Evolutionary conservation across 345 rosid genomes (phyloP).

Genomic region (Erucastrum elatum): DNA sequence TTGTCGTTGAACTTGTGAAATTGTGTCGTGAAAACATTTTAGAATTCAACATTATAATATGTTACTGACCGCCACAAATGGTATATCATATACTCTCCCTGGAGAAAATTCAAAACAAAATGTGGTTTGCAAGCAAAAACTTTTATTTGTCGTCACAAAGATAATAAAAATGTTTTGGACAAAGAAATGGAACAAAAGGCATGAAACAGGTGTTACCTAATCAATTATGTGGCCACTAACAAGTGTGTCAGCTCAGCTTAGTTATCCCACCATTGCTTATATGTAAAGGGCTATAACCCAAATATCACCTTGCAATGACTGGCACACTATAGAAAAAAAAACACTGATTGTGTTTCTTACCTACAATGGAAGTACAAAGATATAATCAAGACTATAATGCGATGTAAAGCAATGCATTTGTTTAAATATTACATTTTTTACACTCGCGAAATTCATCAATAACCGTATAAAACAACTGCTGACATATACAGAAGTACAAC

Average conservation of each 20-base stretch:
- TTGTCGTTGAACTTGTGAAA: not conserved
- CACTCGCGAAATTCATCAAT: not conserved
- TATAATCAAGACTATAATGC: constrained; percentile 16
- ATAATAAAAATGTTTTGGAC: not conserved
- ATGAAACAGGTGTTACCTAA: constrained; percentile 19
- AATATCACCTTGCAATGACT: constrained; percentile 14
- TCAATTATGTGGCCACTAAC: constrained; percentile 32
- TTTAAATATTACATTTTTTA: not conserved
- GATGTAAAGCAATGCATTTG: not conserved
- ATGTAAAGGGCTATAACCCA: constrained; percentile 5
- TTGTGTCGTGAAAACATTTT: not conserved
- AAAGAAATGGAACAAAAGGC: not conserved
- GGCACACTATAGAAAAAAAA: not conserved
- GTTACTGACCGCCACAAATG: not conserved
- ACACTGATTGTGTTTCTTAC: constrained; percentile 2
- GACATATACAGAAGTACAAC: not conserved
- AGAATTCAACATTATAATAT: not conserved
- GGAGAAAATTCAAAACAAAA: not conserved
- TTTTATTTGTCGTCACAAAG: not conserved
- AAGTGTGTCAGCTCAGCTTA: constrained; percentile 31
- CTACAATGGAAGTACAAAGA: constrained; percentile 17
- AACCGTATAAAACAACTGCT: not conserved
- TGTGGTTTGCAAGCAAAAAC: not conserved
- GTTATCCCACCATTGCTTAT: constrained; percentile 19
- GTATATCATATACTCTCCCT: not conserved